Conservation (phyloP, 2,329 filamentous ascomycete genomes). For the Lasiodiplodia citricola region DNA sequence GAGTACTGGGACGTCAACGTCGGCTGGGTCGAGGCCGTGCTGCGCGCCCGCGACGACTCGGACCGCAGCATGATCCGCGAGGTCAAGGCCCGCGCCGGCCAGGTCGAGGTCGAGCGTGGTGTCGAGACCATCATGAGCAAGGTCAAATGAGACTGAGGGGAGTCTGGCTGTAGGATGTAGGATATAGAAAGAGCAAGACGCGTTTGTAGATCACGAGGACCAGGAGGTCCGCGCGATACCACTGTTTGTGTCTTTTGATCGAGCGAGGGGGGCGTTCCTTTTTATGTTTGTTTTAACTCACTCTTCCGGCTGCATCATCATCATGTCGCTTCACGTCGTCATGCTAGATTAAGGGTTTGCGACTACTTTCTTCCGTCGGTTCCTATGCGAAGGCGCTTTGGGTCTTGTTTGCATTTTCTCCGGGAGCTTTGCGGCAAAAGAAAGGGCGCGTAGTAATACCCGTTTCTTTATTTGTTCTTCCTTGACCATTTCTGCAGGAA, state of each 20-base stretch:
- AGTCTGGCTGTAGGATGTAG: neutral
- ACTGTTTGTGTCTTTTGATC: neutral
- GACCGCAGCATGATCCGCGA: conserved; percentile 86
- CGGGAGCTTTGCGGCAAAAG: neutral
- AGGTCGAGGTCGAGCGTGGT: conserved; percentile 79
- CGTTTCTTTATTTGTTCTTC: neutral
- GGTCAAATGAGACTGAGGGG: conserved; percentile 66
- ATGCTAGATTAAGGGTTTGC: neutral
- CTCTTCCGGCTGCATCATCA: neutral
- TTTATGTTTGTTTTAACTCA: neutral
- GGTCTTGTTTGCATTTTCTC: neutral
- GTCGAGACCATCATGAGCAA: conserved; percentile 94
- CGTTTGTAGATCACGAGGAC: neutral
- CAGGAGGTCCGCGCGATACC: neutral
- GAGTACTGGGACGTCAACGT: conserved; percentile 94
- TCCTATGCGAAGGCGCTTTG: neutral
- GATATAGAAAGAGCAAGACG: neutral
- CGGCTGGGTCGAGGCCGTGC: conserved; percentile 91
- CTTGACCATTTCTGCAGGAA: neutral
- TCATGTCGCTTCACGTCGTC: neutral
- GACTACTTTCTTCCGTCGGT: neutral
- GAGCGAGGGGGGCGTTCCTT: neutral
- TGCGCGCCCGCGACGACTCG: conserved; percentile 89
- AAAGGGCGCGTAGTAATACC: neutral
- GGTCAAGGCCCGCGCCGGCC: conserved; percentile 87